A percentile compares a stretch with the other conserved stretches of the same genome.
Evolutionary conservation across 805 yeast species (phyloP).

Genomic region (Aciculoconidium aculeatum): DNA sequence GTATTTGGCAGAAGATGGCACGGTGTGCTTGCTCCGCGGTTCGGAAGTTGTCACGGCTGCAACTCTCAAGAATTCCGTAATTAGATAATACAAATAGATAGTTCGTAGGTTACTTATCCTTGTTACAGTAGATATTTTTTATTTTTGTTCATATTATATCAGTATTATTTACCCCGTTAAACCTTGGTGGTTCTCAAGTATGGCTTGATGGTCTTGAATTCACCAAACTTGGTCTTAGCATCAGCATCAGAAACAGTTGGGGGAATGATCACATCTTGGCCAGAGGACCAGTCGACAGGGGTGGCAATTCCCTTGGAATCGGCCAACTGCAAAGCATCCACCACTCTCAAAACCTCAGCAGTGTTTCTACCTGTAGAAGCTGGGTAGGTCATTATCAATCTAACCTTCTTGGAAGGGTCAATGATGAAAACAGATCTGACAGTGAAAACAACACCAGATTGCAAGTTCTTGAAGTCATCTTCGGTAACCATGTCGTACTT

Average conservation of each 20-base stretch:
- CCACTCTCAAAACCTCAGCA: slow-evolving; percentile 64
- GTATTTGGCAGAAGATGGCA: slow-evolving; percentile 14
- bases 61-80: slow-evolving; percentile 4
- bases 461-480: slow-evolving; percentile 62
- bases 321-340: slow-evolving; percentile 63
- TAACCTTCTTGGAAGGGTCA: slow-evolving; percentile 59
- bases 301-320: slow-evolving; percentile 60
- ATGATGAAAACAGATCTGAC: slow-evolving; percentile 68
- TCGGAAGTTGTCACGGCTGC: slow-evolving; percentile 2
- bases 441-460: slow-evolving; percentile 60
- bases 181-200: slow-evolving; percentile 53
- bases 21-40: slow-evolving; percentile 13
- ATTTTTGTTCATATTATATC: neutral
- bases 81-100: slow-evolving; percentile 1
- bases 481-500: slow-evolving; percentile 66
- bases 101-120: neutral
- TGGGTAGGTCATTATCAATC: slow-evolving; percentile 63
- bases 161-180: too few species aligned
- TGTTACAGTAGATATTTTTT: neutral
- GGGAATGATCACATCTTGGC: slow-evolving; percentile 69
- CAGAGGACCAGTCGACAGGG: slow-evolving; percentile 69
- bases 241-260: slow-evolving; percentile 57
- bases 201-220: slow-evolving; percentile 55
- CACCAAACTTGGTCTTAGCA: slow-evolving; percentile 57
- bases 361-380: slow-evolving; percentile 75